Percentiles rank a stretch among this genome's conserved stretches.
Conservation (phyloP, 1,284 basidiomycete species). For the Ustilago curta region DNA sequence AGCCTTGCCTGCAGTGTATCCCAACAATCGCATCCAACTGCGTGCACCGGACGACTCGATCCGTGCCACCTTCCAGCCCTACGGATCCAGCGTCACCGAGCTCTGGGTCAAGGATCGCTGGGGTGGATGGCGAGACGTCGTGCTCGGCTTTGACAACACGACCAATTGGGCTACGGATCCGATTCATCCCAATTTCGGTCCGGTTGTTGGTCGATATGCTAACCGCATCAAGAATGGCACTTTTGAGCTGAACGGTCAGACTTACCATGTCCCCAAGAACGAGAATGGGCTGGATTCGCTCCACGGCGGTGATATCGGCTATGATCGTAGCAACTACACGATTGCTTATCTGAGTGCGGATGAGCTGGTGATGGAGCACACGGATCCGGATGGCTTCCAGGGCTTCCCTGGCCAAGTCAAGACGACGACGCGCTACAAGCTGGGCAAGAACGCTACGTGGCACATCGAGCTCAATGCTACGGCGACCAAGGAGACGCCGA, state of each 20-base stretch:
- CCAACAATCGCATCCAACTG: slow-evolving; percentile 57
- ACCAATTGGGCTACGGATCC: slow-evolving; percentile 63
- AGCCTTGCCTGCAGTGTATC: slow-evolving; percentile 53
- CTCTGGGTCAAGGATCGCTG: slow-evolving; percentile 63
- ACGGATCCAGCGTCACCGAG: slow-evolving; percentile 60
- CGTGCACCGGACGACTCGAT: slow-evolving; percentile 60
- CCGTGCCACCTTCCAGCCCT: slow-evolving; percentile 56
- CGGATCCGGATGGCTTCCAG: slow-evolving; percentile 63
- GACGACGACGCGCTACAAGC: slow-evolving; percentile 43
- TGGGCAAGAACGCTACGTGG: slow-evolving; percentile 46
- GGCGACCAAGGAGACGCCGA: slow-evolving; percentile 50
- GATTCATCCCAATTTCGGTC: slow-evolving; percentile 64
- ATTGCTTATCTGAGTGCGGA: slow-evolving; percentile 38
- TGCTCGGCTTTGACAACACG: slow-evolving; percentile 65
- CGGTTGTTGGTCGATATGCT: slow-evolving; percentile 61
- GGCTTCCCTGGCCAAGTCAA: slow-evolving; percentile 60
- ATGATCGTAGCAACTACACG: slow-evolving; percentile 55
- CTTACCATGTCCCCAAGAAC: slow-evolving; percentile 49
- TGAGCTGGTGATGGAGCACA: slow-evolving; percentile 51
- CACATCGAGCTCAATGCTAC: slow-evolving; percentile 56
- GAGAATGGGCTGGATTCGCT: slow-evolving; percentile 55
- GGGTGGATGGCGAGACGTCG: slow-evolving; percentile 56
- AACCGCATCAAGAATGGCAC: slow-evolving; percentile 67
- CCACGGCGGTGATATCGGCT: slow-evolving; percentile 65
- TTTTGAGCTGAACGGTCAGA: slow-evolving; percentile 54